These are phyloP conservation scores for Tricholoma saponaceum DNA, from an alignment of 768 basidiomycete genomes.

Conservation along the genomic window DNA sequence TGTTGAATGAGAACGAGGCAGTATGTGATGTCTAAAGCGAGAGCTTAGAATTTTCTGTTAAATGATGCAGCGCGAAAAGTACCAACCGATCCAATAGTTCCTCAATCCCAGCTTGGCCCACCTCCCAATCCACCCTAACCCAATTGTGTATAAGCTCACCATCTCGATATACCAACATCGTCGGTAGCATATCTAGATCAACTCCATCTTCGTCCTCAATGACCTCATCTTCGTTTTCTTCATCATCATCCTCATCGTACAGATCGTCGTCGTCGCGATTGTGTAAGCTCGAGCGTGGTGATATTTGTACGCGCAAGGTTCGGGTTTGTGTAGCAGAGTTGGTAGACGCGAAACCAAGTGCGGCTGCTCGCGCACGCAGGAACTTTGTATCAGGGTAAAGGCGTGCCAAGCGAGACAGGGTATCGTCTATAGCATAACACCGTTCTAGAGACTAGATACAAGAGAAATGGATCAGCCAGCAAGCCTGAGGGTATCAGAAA, in stretches of 20 bases:
- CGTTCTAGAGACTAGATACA: constrained; percentile 62
- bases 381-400: constrained; percentile 71
- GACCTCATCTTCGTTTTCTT: constrained; percentile 41
- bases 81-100: constrained; percentile 62
- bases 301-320: not conserved
- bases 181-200: constrained; percentile 77
- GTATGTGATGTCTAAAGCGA: constrained; percentile 33
- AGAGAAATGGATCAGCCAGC: constrained; percentile 4
- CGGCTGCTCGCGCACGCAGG: constrained; percentile 72
- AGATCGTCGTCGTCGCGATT: constrained; percentile 31
- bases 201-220: constrained; percentile 56
- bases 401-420: constrained; percentile 65
- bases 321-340: constrained; percentile 5
- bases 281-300: constrained; percentile 12
- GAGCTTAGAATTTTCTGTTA: not conserved
- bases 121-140: constrained; percentile 88
- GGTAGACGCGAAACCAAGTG: constrained; percentile 62
- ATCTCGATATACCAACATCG: constrained; percentile 71
- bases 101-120: constrained; percentile 60
- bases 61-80: not conserved
- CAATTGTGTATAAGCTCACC: constrained; percentile 86
- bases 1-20: constrained; percentile 27
- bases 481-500: not conserved
- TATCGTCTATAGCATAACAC: constrained; percentile 68
- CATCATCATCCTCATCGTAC: constrained; percentile 21